These are phyloP conservation scores for Maudiozyma turicensis DNA, from an alignment of 805 yeast species.

Conservation along the genomic window DNA sequence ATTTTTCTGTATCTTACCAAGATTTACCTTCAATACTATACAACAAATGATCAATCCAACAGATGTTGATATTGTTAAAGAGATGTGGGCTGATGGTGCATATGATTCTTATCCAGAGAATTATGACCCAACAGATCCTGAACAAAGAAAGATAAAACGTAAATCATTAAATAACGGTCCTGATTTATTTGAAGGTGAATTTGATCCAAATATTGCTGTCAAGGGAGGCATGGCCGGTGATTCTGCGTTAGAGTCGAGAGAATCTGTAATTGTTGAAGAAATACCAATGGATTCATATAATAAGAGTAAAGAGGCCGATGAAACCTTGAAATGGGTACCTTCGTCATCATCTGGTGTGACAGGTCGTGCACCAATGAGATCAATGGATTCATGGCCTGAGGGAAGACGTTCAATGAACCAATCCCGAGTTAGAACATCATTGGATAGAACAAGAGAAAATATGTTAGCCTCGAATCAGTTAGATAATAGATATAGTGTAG, in stretches of 20 bases:
- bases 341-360: conserved; percentile 5
- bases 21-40: conserved; percentile 50
- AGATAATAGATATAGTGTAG: conserved; percentile 32
- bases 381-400: neutral
- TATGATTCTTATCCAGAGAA: conserved; percentile 54
- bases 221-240: neutral
- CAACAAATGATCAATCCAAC: conserved; percentile 47
- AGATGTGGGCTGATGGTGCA: conserved; percentile 57
- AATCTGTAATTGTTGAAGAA: conserved; percentile 31
- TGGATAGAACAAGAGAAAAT: conserved; percentile 31
- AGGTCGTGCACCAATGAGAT: neutral
- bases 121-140: conserved; percentile 80
- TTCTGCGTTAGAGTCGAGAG: conserved; percentile 16
- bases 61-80: conserved; percentile 68
- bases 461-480: conserved; percentile 32
- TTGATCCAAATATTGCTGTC: neutral
- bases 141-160: conserved; percentile 37
- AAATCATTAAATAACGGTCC: neutral
- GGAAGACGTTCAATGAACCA: conserved; percentile 6
- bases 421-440: conserved; percentile 24
- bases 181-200: neutral
- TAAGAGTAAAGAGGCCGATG: conserved; percentile 3
- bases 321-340: conserved; percentile 7
- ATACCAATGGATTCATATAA: conserved; percentile 28
- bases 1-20: conserved; percentile 55